Evolutionary conservation across 2,329 filamentous ascomycete genomes (phyloP), one percentile per base, ranked within the genome.

Genomic region (Lecanicillium sp.): DNA sequence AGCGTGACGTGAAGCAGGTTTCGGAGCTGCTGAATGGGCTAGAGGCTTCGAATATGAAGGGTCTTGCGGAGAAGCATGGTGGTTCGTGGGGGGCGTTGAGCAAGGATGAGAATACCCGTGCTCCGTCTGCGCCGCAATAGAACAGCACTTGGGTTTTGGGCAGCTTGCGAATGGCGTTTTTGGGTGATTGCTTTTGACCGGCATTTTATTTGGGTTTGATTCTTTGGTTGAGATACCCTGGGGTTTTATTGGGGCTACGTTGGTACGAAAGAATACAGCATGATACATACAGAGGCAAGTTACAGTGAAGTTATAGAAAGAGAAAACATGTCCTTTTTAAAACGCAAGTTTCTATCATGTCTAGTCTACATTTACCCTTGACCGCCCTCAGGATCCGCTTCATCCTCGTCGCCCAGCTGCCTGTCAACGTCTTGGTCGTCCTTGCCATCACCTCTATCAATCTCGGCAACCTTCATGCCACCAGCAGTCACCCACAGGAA

Each of bases 401-500:
- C 73, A 11, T 68, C 70, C 39, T 74, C 73, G 20, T 75, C 71
- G 3, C 67, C 71, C 1, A 71, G 56, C 51, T 70, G 59, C 51
- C 67, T 61, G 46, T 70, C 59, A 33, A 74, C 54, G 28, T 52
- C 64, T 43, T 59, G 56, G 36, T 69, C 60, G 47, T 63, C 62
- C n/a, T 63, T 51, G 6, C 50, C 53, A 5, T 51, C 51, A 8
- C 45, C 46, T 38, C 52, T 52, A 14, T 47, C 44, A 29, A 62
- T 52, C 45, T 73, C 70, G 0, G 79, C 75, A 6, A 74, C 79
- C 29, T 74, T 63, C 33, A 86, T 67, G 3, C 83, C 83, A 8
- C 73, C 76, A 0, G 82, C 80, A 1, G 82, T 85, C 35, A 85
- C 66, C 73, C 83, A 89, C 33, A 87, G 64, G 65, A 87, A 88